Evolutionary conservation across 208 protist species (phyloP), one percentile per base, ranked within the genome.

Genomic region (Crithidia bombi): DNA sequence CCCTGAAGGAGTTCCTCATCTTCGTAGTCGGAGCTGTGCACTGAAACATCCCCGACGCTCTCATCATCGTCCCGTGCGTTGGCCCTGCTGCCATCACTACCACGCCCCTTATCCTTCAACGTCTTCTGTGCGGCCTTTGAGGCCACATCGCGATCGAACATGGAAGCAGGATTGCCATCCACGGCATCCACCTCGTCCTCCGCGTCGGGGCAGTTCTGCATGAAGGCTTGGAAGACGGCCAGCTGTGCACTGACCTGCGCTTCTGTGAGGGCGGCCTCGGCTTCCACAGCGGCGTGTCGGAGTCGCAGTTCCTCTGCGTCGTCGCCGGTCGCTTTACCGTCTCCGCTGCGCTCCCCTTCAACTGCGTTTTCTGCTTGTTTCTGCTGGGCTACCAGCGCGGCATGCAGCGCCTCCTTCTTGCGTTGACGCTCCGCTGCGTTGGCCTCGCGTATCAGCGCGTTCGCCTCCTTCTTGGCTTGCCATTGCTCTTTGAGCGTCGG

Each of bases 1-100:
- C 69, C 79, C 44, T 78, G 79, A 39, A 84, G 38, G 21, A 84
- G 58, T 33, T 80, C 73, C 49, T 75, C 79, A 43, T 84, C 69
- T 0, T 49, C 35, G 59, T 72, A 75, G 62, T 84, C 79, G 30
- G 62, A 73, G 74, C 69, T 84, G 69, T 84, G 72, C 19, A 84
- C 35, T 14, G 79, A 84, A 5, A 84, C 69, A 19, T 78, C 75
- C 10, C 33, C 74, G 28, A 74, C 44, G 14, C n/a, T 70, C 2
- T 74, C 73, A 41, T 77, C 69, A 21, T 72, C 73, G 28, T 73
- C 61, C n/a, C n/a, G n/a, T 9, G n/a, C 35, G 44, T 55, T 43
- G 1, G 15, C 25, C 23, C 15, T 25, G 39, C 23, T 21, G 17
- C 39, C 36, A 4, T 51, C 39, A 15, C 25, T 32, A 3, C 49